Conservation (phyloP, 768 basidiomycete species). For the Artomyces pyxidatus region DNA sequence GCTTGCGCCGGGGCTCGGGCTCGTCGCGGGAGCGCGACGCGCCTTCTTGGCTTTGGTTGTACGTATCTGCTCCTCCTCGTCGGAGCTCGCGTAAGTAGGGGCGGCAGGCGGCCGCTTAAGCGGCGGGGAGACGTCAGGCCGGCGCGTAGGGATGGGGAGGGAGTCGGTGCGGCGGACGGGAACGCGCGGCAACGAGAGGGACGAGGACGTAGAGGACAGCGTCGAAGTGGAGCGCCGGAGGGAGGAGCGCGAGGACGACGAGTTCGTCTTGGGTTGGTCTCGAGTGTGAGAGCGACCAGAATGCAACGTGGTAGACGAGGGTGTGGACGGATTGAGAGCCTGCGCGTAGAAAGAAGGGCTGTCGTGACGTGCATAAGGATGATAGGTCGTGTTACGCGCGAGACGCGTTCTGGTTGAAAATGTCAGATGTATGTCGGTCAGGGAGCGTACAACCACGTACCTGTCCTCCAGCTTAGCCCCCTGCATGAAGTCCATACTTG, state of each 20-base stretch:
- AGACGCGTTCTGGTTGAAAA: slow-evolving; percentile 44
- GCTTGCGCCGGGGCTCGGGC: slow-evolving; percentile 2
- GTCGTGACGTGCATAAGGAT: slow-evolving; percentile 38
- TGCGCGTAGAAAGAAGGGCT: slow-evolving; percentile 26
- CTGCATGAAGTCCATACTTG: slow-evolving; percentile 82
- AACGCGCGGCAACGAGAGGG: slow-evolving; percentile 7
- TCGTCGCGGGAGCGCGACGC: slow-evolving; percentile 6
- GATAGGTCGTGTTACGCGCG: slow-evolving; percentile 55
- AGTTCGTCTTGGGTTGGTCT: slow-evolving; percentile 5
- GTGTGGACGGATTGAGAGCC: slow-evolving; percentile 24
- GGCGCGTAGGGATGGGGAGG: slow-evolving; percentile 2
- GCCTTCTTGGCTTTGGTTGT: slow-evolving; percentile 13
- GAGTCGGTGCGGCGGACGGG: slow-evolving; percentile 11
- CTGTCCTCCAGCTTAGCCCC: slow-evolving; percentile 37
- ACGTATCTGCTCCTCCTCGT: not conserved
- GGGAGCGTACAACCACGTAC: slow-evolving; percentile 20
- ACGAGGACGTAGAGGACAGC: slow-evolving; percentile 12
- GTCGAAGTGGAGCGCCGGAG: slow-evolving; percentile 9
- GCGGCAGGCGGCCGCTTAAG: slow-evolving; percentile 15
- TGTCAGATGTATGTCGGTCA: slow-evolving; percentile 28
- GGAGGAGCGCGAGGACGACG: slow-evolving; percentile 7
- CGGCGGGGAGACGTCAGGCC: not conserved
- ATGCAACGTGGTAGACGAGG: slow-evolving; percentile 15
- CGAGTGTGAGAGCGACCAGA: slow-evolving; percentile 4
- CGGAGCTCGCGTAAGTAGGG: slow-evolving; percentile 3